Evolutionary conservation across 768 basidiomycete genomes (phyloP).

Genomic region (Suillus spraguei): DNA sequence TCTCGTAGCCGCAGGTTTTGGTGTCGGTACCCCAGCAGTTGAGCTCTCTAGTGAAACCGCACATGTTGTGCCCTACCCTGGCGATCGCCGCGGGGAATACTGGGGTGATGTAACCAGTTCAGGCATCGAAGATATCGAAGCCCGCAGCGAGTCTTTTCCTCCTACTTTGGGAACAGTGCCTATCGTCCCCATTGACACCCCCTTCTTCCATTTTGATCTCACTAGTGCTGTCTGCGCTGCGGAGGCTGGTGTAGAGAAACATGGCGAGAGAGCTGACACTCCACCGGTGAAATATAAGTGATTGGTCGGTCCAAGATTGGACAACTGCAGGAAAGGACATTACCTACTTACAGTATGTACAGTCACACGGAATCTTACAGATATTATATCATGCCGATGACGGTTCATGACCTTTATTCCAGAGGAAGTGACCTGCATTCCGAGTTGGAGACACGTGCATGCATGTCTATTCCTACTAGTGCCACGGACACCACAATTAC

Average conservation of each 20-base stretch:
- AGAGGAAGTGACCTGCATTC: neutral
- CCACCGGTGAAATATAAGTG: neutral
- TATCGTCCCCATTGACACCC: constrained; percentile 58
- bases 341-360: neutral
- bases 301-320: neutral
- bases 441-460: neutral
- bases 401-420: neutral
- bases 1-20: constrained; percentile 89
- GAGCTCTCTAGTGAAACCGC: constrained; percentile 65
- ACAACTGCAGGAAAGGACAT: neutral
- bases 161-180: constrained; percentile 22
- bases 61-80: constrained; percentile 67
- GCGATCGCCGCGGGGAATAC: constrained; percentile 39
- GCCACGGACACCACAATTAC: no score
- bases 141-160: constrained; percentile 20
- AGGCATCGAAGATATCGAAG: constrained; percentile 34
- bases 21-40: constrained; percentile 55
- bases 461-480: no score
- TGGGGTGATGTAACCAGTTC: constrained; percentile 5
- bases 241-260: constrained; percentile 41
- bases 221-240: constrained; percentile 70
- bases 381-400: neutral
- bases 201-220: constrained; percentile 93
- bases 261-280: neutral
- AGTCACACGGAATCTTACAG: neutral